Evolutionary conservation across 192 early-diverging fungal genomes (phyloP), one percentile per base, ranked within the genome.

Genomic region (Coemansia asiatica): DNA sequence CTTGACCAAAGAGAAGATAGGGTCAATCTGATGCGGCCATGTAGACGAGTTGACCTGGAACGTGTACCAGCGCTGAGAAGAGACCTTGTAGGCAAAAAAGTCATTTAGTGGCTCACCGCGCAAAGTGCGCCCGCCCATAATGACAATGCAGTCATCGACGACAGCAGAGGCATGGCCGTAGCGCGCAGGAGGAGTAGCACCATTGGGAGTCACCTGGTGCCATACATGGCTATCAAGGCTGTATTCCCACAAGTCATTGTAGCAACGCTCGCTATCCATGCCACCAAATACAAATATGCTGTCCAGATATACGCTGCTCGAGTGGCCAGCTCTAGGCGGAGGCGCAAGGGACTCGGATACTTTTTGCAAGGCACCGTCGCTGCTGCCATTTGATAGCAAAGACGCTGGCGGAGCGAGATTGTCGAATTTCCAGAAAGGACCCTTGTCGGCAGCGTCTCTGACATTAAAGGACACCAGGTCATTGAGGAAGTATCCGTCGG

Each of bases 201-300:
- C 83, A 29, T 72, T 64, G 8, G 83, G 83, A 23, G 57, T 71
- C 18, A 84, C 66, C 61, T 58, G 44, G 28, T 56, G 27, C 83
- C 83, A 84, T 35, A 58, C 58, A 27, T 63, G 53, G 19, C 59
- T 62, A 44, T 68, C 68, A 38, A 81, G 25, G 46, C 70, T 67
- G 33, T 74, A 74, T 19, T 60, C 55, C 83, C 83, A 84, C 71
- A 84, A 63, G 63, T 84, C 83, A 51, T 84, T 81, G 63, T 69
- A 81, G 69, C 74, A 84, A 22, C 55, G 48, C 38, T 73, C 69
- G 66, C 75, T 64, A 56, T 80, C 62, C 67, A 72, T 81, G 9
- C 83, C 83, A 25, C 83, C 83, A 56, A 84, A 84, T 40, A 79
- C 69, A 29, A 72, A 83, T 27, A 80, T 65, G 68, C 68, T 76